phyloP scores from a whole-genome alignment of 1,284 basidiomycete genomes.

The Ceratobasidium theobromae region DNA sequence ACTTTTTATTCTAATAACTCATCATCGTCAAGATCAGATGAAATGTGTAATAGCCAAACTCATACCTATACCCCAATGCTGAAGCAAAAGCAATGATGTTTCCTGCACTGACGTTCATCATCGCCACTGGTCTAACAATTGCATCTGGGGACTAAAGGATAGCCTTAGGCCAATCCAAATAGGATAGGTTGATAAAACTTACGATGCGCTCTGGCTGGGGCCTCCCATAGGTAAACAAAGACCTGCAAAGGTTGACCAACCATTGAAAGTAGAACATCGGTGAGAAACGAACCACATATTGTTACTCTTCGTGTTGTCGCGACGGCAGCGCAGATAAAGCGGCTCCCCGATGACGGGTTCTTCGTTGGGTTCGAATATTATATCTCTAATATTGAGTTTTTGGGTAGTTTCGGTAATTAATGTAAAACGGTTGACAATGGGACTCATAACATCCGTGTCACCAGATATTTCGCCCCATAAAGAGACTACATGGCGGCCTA shows the following conservation, averaged over 20 bases:
- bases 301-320: constrained; percentile 5
- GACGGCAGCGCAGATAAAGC: constrained; percentile 11
- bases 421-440: constrained; percentile 22
- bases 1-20: background rate
- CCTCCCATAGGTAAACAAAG: constrained; percentile 1
- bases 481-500: constrained; percentile 2
- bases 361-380: constrained; percentile 24
- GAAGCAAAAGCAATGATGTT: constrained; percentile 20
- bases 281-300: background rate
- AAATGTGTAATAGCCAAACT: background rate
- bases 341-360: constrained; percentile 10
- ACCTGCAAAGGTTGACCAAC: background rate
- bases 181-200: too few species aligned
- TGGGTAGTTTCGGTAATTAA: constrained; percentile 18
- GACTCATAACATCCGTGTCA: constrained; percentile 11
- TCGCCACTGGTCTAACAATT: constrained; percentile 11
- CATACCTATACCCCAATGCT: constrained; percentile 27
- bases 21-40: background rate
- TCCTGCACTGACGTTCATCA: constrained; percentile 22
- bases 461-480: constrained; percentile 22
- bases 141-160: constrained; percentile 27
- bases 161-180: too few species aligned
- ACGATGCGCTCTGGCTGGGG: constrained; percentile 22
- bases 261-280: background rate
- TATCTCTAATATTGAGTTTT: constrained; percentile 20